Base-by-base conservation (phyloP, 1,284 basidiomycete species). In the Naganishia sp. region DNA sequence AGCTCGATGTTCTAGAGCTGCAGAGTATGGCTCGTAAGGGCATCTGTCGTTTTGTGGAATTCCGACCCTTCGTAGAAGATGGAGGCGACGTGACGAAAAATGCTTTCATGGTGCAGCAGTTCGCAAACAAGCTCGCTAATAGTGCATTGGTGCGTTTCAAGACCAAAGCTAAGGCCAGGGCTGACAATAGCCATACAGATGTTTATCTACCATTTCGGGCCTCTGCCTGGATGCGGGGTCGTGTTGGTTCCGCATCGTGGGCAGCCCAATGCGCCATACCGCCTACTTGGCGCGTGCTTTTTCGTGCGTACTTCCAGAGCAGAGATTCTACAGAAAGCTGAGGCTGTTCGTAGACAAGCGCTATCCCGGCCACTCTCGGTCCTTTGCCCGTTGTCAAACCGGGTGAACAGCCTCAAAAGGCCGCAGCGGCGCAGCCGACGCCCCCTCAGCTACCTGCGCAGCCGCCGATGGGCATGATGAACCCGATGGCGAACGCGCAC, bases 141-240 rank as follows among this genome's bases (percentile, higher is more conserved):
- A 53, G 60, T 18, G 45, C 61, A 11, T 28, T 67, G 32, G 65
- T 66, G 47, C 23, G 65, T 56, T 15, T 39, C 13, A 13, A 39
- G 13, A 39, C 35, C 10, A 4, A 39, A 13, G 7, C 35, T 39
- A 10, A 9, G 7, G 13, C 13, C 35, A 39, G 7, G 7, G 13
- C 35, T 13, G 13, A 39, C 35, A 9, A 6, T 39, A 9, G 35
- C 35, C 35, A n/a, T 32, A 6, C 17, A 66, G 65, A 67, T 67
- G 66, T 67, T 67, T 18, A 63, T 67, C 39, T 67, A 67, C 41
- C 43, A 61, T 17, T 51, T 63, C 17, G 66, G 66, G 18, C 61
- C 66, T 6, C 21, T 49, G 5, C 60, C 46, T 7, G 60, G 61
- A 35, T 42, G 60, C 15, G 66, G 66, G 18, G 42, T 67, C n/a